A percentile compares a stretch with the other conserved stretches of the same genome.
These are phyloP conservation scores for Saururus chinensis DNA, from an alignment of 164 flowering plant species.

Conservation along the genomic window DNA sequence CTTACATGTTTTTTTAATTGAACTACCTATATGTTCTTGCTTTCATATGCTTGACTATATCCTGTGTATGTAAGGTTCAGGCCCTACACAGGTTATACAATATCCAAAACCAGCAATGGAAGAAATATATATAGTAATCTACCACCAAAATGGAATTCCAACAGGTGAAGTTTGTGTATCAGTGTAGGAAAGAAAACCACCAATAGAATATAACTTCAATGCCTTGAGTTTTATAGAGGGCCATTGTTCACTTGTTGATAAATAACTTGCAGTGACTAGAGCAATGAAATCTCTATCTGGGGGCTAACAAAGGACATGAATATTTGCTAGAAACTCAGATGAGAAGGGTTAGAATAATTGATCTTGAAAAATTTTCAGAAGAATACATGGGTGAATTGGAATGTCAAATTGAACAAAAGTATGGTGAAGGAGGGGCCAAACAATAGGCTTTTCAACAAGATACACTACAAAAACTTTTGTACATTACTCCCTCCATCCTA, in stretches of 20 bases:
- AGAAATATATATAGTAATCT: constrained; percentile 6
- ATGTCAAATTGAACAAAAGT: constrained; percentile 2
- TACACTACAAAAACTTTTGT: constrained; percentile 2
- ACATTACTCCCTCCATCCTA: too few relatives aligned
- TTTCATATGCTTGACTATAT: background rate
- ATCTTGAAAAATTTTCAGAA: constrained; percentile 22
- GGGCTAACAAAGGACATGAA: constrained; percentile 3
- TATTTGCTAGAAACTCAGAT: background rate
- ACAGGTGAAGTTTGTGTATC: constrained; percentile 4
- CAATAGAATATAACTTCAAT: constrained; percentile 2
- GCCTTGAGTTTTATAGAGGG: constrained; percentile 2
- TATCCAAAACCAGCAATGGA: constrained; percentile 20
- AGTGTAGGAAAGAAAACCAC: constrained; percentile 9
- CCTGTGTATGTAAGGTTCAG: constrained; percentile 11
- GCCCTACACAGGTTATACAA: constrained; percentile 14
- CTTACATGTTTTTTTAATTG: too few relatives aligned
- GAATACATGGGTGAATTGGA: constrained; percentile 15
- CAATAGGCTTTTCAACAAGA: constrained; percentile 2
- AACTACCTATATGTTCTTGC: too few relatives aligned
- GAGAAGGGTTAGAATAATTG: constrained; percentile 9
- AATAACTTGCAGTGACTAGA: constrained; percentile 2
- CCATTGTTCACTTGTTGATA: constrained; percentile 3
- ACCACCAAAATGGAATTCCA: constrained; percentile 5
- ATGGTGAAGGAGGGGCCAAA: constrained; percentile 1
- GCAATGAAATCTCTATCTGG: background rate